Conservation (phyloP, 225 moss, liverwort and hornwort genomes). For the Polytrichum commune region DNA sequence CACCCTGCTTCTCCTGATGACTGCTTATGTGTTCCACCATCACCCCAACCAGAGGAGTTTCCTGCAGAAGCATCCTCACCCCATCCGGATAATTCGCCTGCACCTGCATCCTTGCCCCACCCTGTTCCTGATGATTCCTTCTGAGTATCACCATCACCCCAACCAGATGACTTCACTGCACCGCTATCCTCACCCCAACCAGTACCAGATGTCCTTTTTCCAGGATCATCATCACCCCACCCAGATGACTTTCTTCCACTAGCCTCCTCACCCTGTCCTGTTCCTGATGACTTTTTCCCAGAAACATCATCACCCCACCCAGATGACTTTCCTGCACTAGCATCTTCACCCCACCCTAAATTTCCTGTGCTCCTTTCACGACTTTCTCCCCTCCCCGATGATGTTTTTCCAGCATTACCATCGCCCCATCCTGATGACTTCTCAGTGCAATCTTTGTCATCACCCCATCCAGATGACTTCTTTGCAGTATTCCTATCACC, state of each 20-base stretch:
- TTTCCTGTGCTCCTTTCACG: neutral
- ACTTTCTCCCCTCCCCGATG: neutral
- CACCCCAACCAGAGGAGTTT: neutral
- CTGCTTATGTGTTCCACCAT: too few species aligned
- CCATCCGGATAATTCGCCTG: neutral
- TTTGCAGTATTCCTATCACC: neutral
- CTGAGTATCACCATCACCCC: neutral
- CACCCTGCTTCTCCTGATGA: too few species aligned
- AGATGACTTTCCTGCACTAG: neutral
- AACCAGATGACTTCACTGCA: neutral
- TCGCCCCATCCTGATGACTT: neutral
- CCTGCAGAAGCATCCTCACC: neutral
- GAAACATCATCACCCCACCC: neutral
- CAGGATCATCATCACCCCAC: neutral
- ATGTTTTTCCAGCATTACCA: neutral
- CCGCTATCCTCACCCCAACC: constrained; percentile 2
- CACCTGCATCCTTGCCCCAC: neutral
- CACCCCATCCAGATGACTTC: neutral
- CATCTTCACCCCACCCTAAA: neutral
- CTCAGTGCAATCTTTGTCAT: neutral
- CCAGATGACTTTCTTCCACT: neutral
- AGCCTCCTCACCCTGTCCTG: neutral
- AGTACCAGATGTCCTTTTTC: neutral
- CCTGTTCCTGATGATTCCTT: neutral
- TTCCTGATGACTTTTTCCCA: neutral